These are phyloP conservation scores for Mortierella claussenii DNA, from an alignment of 192 early-diverging fungal genomes.

Conservation along the genomic window DNA sequence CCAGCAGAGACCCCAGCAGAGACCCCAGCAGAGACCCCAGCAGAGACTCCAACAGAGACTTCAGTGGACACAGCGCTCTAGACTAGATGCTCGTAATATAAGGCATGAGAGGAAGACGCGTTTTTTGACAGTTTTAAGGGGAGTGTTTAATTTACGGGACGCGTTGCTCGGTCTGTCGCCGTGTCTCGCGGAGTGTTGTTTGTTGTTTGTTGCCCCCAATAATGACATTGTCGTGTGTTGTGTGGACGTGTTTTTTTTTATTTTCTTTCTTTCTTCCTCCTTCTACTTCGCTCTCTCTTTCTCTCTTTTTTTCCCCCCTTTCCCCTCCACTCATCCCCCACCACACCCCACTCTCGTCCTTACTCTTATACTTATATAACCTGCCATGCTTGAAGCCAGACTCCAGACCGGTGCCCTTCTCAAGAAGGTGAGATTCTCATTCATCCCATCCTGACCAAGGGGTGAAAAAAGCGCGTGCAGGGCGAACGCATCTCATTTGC, in stretches of 20 bases:
- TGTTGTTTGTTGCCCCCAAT: too few species aligned
- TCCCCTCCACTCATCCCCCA: slow-evolving; percentile 4
- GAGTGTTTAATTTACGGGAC: too few species aligned
- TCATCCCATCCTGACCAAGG: not conserved
- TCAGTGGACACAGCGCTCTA: too few species aligned
- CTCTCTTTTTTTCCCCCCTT: slow-evolving; percentile 4
- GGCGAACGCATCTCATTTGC: too few species aligned
- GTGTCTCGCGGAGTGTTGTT: too few species aligned
- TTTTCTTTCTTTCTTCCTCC: not conserved
- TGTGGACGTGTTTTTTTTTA: slow-evolving; percentile 6
- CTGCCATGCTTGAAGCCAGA: slow-evolving; percentile 90
- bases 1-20: not conserved
- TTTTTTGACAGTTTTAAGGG: too few species aligned
- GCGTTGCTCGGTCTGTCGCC: too few species aligned
- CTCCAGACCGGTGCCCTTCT: slow-evolving; percentile 86
- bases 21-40: not conserved
- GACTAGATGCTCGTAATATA: too few species aligned
- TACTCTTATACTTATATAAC: slow-evolving; percentile 1
- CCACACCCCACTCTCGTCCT: not conserved
- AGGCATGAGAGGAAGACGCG: too few species aligned
- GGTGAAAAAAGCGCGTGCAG: too few species aligned
- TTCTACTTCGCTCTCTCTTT: not conserved
- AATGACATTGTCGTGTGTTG: too few species aligned
- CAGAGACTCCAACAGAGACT: not conserved
- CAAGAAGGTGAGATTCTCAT: slow-evolving; percentile 73